Evolutionary conservation across 2,329 filamentous ascomycete genomes (phyloP), one percentile per base, ranked within the genome.

Genomic region (Fusarium sp.): DNA sequence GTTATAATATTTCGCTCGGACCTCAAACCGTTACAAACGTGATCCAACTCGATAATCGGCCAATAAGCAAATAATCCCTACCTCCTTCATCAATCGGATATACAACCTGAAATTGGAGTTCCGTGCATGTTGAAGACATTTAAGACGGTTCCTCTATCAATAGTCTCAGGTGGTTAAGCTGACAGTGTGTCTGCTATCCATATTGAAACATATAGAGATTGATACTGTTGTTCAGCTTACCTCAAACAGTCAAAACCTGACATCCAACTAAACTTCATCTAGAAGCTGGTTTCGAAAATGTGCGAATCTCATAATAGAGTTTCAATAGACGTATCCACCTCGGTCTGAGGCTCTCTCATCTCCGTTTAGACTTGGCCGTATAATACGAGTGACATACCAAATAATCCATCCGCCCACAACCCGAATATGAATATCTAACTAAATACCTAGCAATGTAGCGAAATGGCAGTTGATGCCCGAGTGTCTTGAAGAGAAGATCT

Each of bases 121-220:
- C 83, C 30, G 68, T 87, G n/a, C 81, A 80, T n/a, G 59, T 80
- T n/a, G 77, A 81, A 4, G 83, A 85, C 59, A 60, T 73, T 11
- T 74, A 20, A 28, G 28, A 28, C 28, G 13, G 28, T 28, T 13
- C 28, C 48, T 28, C 30, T 21, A 20, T 56, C 30, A 8, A 40
- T 50, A 34, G 42, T 55, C 14, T 34, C 53, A 48, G 41, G 53
- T 37, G 28, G 7, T 13, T 13, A 27, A 34, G 20, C 28, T 20
- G 20, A 55, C 14, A 14, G 14, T 23, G 27, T 32, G 51, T 32
- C 40, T 55, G 25, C 37, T 21, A 40, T 21, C 12, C 40, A 20
- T 23, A 20, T 37, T 37, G 34, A n/a, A 37, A 37, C 34, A 37
- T n/a, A 37, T 12, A n/a, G 34, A 37, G 10, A 18, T 37, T n/a